These are phyloP conservation scores for Trichosanthes cucumerina DNA, from an alignment of 306 rosid genomes.

Conservation along the genomic window DNA sequence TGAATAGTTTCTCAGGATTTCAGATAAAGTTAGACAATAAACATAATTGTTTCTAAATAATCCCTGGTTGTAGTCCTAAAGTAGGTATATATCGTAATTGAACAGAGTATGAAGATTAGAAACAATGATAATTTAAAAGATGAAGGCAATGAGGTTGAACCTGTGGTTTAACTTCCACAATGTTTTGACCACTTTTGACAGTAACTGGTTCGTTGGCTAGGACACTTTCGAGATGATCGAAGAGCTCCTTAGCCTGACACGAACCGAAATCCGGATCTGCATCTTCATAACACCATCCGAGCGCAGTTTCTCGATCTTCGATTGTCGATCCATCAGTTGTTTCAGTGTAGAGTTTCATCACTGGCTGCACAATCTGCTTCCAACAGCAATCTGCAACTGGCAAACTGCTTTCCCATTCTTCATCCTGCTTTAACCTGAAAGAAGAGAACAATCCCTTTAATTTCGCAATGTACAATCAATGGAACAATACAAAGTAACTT, in stretches of 20 bases:
- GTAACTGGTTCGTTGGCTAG: slow-evolving; percentile 76
- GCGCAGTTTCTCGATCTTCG: slow-evolving; percentile 57
- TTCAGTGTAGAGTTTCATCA: slow-evolving; percentile 69
- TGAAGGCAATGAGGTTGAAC: slow-evolving; percentile 17
- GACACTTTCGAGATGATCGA: slow-evolving; percentile 71
- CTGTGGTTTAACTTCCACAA: slow-evolving; percentile 73
- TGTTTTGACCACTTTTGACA: slow-evolving; percentile 50
- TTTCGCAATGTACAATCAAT: background rate
- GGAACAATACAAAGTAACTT: background rate
- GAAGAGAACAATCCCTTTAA: slow-evolving; percentile 6
- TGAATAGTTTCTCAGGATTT: background rate
- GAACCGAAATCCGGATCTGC: slow-evolving; percentile 76
- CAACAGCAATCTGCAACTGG: slow-evolving; percentile 46
- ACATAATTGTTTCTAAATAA: background rate
- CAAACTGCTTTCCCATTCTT: slow-evolving; percentile 51
- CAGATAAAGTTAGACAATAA: background rate
- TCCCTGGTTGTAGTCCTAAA: background rate
- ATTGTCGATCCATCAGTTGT: slow-evolving; percentile 73
- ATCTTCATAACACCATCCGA: slow-evolving; percentile 62
- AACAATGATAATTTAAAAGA: background rate
- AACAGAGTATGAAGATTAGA: background rate
- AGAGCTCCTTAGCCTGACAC: slow-evolving; percentile 76
- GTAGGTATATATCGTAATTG: background rate
- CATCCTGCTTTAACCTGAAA: slow-evolving; percentile 37
- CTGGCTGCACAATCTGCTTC: slow-evolving; percentile 71